phyloP scores from a whole-genome alignment of 1,284 basidiomycete genomes.

The Pholiota adiposa region DNA sequence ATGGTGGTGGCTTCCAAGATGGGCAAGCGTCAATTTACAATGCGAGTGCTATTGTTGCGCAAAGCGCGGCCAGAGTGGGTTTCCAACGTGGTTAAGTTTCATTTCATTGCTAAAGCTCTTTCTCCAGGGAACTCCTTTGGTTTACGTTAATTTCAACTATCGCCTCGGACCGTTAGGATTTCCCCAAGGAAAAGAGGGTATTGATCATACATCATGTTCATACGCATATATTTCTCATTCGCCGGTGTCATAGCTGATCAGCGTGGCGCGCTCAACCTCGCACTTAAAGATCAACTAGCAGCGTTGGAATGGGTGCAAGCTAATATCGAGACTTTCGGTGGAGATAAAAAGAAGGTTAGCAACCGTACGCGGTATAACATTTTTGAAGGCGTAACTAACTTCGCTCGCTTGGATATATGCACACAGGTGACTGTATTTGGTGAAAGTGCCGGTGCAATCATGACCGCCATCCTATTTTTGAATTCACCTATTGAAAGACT shows the following conservation, averaged over 20 bases:
- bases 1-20: constrained; percentile 40
- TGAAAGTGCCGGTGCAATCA: constrained; percentile 56
- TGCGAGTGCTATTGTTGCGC: constrained; percentile 46
- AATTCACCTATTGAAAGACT: constrained; percentile 43
- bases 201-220: neutral
- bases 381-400: neutral
- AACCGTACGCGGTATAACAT: neutral
- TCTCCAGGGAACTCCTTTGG: constrained; percentile 50
- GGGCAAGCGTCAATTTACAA: constrained; percentile 43
- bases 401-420: neutral
- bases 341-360: constrained; percentile 45
- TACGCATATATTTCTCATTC: neutral
- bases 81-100: neutral
- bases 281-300: constrained; percentile 43
- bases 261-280: constrained; percentile 43
- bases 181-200: constrained; percentile 51
- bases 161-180: constrained; percentile 56
- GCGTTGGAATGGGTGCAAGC: constrained; percentile 50
- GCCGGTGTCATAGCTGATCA: constrained; percentile 2
- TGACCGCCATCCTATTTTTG: constrained; percentile 45
- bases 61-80: constrained; percentile 47
- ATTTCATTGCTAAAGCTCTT: neutral
- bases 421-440: constrained; percentile 55
- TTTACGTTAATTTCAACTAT: constrained; percentile 65
- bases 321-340: constrained; percentile 50